Conservation (phyloP, 164 flowering plant species). For the Platanus orientalis region DNA sequence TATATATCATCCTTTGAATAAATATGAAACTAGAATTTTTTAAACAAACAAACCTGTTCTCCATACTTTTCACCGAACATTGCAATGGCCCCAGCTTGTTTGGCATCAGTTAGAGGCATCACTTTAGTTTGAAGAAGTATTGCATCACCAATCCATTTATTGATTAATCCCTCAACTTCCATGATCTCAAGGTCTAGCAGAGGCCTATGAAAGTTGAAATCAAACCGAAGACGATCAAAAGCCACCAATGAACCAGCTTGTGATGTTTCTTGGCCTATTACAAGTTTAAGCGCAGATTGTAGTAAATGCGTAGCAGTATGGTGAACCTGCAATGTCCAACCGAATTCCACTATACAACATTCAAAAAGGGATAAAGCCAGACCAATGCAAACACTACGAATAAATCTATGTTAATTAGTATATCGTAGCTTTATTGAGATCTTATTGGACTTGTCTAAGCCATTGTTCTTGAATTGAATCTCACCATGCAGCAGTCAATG, state of each 20-base stretch:
- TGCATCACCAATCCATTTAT: conserved; percentile 82
- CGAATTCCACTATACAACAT: neutral
- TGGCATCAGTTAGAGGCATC: conserved; percentile 81
- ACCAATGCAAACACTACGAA: neutral
- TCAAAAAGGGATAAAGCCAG: neutral
- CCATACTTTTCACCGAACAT: conserved; percentile 99
- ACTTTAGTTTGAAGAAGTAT: conserved; percentile 74
- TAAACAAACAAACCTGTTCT: conserved; percentile 51
- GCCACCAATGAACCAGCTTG: conserved; percentile 98
- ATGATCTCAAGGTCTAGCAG: conserved; percentile 59
- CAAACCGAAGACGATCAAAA: conserved; percentile 95
- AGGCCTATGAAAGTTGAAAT: conserved; percentile 85
- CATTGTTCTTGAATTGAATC: no score
- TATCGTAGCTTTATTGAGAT: no score
- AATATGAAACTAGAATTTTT: neutral
- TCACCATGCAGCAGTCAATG: neutral
- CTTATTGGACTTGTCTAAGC: no score
- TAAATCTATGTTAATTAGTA: no score
- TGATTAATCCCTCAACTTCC: conserved; percentile 70
- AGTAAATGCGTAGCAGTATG: conserved; percentile 97
- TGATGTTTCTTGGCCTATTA: conserved; percentile 80
- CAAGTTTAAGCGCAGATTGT: conserved; percentile 87
- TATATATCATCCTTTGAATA: neutral
- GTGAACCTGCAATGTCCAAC: conserved; percentile 59
- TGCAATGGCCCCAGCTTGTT: conserved; percentile 89